phyloP scores from a whole-genome alignment of 495 filamentous ascomycete genomes.

The Neurospora sp. region DNA sequence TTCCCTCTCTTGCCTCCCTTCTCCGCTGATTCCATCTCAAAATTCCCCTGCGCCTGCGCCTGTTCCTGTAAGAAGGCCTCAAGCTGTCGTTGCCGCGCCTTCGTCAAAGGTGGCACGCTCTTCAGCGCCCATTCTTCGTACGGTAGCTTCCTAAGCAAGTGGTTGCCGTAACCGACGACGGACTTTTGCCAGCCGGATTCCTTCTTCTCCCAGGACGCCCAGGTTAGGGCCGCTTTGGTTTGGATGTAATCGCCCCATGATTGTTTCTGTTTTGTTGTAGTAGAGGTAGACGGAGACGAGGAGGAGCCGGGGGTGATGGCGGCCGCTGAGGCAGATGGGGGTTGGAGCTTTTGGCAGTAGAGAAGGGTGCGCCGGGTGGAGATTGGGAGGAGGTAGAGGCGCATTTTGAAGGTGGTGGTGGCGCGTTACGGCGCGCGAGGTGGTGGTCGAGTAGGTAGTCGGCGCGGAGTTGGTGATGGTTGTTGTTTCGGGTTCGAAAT shows the following conservation, averaged over 20 bases:
- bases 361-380: conserved; percentile 85
- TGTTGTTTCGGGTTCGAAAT: not conserved
- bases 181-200: conserved; percentile 79
- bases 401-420: conserved; percentile 48
- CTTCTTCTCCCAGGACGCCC: conserved; percentile 77
- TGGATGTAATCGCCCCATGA: conserved; percentile 55
- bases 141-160: conserved; percentile 72
- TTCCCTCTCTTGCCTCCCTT: conserved; percentile 22
- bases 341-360: conserved; percentile 71
- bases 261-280: conserved; percentile 33
- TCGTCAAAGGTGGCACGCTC: conserved; percentile 75
- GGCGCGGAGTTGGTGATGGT: not conserved
- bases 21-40: conserved; percentile 26
- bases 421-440: not conserved
- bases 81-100: not conserved
- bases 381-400: conserved; percentile 90
- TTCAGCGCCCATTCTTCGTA: conserved; percentile 97
- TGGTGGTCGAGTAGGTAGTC: not conserved
- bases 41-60: not conserved
- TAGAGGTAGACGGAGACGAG: conserved; percentile 84
- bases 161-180: conserved; percentile 78
- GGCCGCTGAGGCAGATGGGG: conserved; percentile 16
- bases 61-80: not conserved
- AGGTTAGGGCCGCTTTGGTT: conserved; percentile 58
- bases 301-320: conserved; percentile 52